Percentiles rank a stretch among this genome's conserved stretches.
phyloP scores from a whole-genome alignment of 2,329 filamentous ascomycete genomes.

The Xylaria sp. region DNA sequence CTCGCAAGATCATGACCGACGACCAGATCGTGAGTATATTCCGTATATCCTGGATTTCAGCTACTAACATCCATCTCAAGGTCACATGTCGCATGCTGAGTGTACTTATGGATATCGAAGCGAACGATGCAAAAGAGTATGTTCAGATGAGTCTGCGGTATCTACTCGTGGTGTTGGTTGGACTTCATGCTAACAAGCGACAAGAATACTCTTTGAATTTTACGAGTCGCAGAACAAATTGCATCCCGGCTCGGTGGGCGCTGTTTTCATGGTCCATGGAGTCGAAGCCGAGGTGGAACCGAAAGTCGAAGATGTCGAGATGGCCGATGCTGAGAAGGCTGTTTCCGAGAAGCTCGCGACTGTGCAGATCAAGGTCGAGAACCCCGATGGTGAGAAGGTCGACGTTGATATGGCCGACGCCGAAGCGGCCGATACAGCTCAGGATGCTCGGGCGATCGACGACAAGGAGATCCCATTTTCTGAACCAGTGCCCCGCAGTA shows the following conservation, averaged over 20 bases:
- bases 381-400: no score
- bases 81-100: slow-evolving; percentile 83
- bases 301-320: slow-evolving; percentile 61
- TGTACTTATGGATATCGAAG: slow-evolving; percentile 75
- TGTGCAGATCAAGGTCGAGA: no score
- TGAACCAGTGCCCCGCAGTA: slow-evolving; percentile 49
- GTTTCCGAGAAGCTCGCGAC: no score
- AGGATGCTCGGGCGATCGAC: slow-evolving; percentile 41
- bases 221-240: slow-evolving; percentile 71
- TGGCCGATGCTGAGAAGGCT: slow-evolving; percentile 40
- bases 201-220: slow-evolving; percentile 82
- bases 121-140: slow-evolving; percentile 84
- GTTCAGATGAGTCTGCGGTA: slow-evolving; percentile 26
- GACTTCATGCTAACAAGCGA: slow-evolving; percentile 8
- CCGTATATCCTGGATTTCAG: background rate
- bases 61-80: slow-evolving; percentile 41
- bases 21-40: slow-evolving; percentile 56
- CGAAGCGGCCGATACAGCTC: background rate
- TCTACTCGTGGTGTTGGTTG: slow-evolving; percentile 4
- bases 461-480: slow-evolving; percentile 33
- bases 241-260: slow-evolving; percentile 70
- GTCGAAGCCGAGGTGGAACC: slow-evolving; percentile 26
- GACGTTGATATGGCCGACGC: slow-evolving; percentile 29
- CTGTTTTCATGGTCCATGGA: slow-evolving; percentile 76
- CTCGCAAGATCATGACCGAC: slow-evolving; percentile 70